Base-by-base conservation (phyloP, 768 basidiomycete species). In the Suillus decipiens region DNA sequence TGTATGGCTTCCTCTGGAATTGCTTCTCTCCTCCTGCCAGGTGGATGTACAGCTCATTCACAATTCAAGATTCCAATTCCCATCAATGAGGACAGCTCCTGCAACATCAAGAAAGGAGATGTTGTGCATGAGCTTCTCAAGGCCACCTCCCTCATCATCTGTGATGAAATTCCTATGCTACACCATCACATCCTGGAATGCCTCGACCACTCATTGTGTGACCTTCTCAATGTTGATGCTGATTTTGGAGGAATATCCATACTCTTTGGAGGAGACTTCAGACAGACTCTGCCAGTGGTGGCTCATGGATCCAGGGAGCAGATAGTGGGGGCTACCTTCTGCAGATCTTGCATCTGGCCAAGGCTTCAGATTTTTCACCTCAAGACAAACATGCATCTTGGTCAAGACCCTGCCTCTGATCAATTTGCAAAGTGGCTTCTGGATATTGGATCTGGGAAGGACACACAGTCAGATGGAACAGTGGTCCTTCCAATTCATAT, bases 1-100 rank as follows among this genome's bases (percentile, higher is more conserved):
- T 83, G 79, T 78, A 79, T 81, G 15, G 79, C 82, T 14, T 85
- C 83, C 1, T 83, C 82, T 42, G 82, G 82, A 0, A 80, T 85
- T 60, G 79, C 83, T 9, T 72, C 83, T 1, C 68, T 83, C 12
- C 71, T 85, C 1, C 68, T 84, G 1, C 64, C 57, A 14, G 78
- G 79, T 43, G 82, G 82, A 0, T 69, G 76, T 1, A 85, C 84
- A 34, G 73, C 80, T 1, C 80, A 85, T 63, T 83, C 80, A 0
- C 66, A 64, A 11, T 84, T 84, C 72, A 79, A 81, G 58, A 80
- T 83, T 39, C 83, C 83, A 1, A 72, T 83, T 41, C 69, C 75
- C 14, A 62, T 75, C 31, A 39, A 61, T 66, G 72, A 75, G 6
- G 60, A 55, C 4, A 75, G 74, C 2, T 45, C 64, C 1, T 82